Percentiles rank a stretch among this genome's conserved stretches.
These are phyloP conservation scores for Candolleomyces eurysporus DNA, from an alignment of 768 basidiomycete genomes.

Conservation along the genomic window DNA sequence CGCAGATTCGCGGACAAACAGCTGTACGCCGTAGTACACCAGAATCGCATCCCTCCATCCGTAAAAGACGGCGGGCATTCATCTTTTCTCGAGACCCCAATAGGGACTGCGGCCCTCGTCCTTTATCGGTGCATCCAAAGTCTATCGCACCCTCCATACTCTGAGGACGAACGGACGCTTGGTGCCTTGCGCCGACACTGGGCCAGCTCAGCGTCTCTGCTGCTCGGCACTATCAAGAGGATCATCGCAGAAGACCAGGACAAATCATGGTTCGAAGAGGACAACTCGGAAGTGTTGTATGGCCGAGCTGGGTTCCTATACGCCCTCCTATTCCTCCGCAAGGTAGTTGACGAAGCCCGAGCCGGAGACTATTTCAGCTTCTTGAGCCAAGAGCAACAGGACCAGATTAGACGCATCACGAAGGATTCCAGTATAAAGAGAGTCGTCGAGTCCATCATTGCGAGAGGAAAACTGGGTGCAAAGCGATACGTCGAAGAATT, in stretches of 20 bases:
- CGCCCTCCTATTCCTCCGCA: slow-evolving; percentile 45
- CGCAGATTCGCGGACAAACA: slow-evolving; percentile 17
- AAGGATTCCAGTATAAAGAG: slow-evolving; percentile 31
- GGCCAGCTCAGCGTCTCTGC: slow-evolving; percentile 19
- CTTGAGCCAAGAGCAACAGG: slow-evolving; percentile 11
- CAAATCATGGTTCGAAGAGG: slow-evolving; percentile 29
- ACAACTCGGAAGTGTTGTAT: slow-evolving; percentile 57
- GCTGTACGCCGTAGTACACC: slow-evolving; percentile 17
- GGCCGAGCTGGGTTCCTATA: slow-evolving; percentile 59
- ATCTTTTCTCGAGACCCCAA: slow-evolving; percentile 41
- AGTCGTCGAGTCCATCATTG: slow-evolving; percentile 46
- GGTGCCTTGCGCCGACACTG: slow-evolving; percentile 11
- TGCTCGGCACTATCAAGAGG: slow-evolving; percentile 21
- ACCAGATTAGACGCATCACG: slow-evolving; percentile 23
- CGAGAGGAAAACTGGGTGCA: slow-evolving; percentile 41
- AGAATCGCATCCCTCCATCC: slow-evolving; percentile 9
- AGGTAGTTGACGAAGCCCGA: slow-evolving; percentile 9
- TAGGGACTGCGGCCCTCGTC: slow-evolving; percentile 37
- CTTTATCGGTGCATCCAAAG: slow-evolving; percentile 22
- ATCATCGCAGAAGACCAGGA: slow-evolving; percentile 21
- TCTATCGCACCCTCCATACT: neutral
- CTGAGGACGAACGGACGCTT: slow-evolving; percentile 20
- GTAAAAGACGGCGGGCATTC: slow-evolving; percentile 13
- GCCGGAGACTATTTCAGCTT: slow-evolving; percentile 16
- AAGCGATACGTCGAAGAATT: slow-evolving; percentile 28